These are phyloP conservation scores for Avena insularis DNA, from an alignment of 176 grass and related monocot species.

Conservation along the genomic window DNA sequence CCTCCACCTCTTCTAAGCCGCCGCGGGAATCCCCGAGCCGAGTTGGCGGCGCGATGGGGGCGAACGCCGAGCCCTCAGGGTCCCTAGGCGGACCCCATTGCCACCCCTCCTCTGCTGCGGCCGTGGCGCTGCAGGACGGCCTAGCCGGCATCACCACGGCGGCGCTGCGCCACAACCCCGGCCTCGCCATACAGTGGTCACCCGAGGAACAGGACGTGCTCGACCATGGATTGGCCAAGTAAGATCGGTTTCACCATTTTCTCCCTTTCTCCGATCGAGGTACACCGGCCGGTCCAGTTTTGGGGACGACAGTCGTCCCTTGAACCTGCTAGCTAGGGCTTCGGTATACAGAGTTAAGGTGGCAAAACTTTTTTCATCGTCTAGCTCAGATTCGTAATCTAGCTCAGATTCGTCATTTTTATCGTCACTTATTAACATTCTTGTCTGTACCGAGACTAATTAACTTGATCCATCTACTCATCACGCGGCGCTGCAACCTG, in stretches of 20 bases:
- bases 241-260: no score
- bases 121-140: conserved; percentile 19
- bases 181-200: conserved; percentile 46
- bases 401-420: no score
- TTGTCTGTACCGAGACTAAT: neutral
- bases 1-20: neutral
- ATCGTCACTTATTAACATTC: no score
- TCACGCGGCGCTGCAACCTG: conserved; percentile 5
- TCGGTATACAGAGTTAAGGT: no score
- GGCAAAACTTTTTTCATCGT: no score
- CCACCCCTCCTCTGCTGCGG: conserved; percentile 20
- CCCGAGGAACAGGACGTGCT: conserved; percentile 47
- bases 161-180: conserved; percentile 52
- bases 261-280: no score
- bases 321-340: no score
- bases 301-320: no score
- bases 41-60: conserved; percentile 45
- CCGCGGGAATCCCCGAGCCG: neutral
- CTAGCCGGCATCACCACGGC: conserved; percentile 26
- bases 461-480: conserved; percentile 24
- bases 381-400: no score
- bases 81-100: conserved; percentile 28
- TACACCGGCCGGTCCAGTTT: no score
- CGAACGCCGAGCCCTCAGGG: conserved; percentile 56
- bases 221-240: conserved; percentile 33